phyloP scores from a whole-genome alignment of 371 early-diverging fungal species.

The Mucor racemosus region DNA sequence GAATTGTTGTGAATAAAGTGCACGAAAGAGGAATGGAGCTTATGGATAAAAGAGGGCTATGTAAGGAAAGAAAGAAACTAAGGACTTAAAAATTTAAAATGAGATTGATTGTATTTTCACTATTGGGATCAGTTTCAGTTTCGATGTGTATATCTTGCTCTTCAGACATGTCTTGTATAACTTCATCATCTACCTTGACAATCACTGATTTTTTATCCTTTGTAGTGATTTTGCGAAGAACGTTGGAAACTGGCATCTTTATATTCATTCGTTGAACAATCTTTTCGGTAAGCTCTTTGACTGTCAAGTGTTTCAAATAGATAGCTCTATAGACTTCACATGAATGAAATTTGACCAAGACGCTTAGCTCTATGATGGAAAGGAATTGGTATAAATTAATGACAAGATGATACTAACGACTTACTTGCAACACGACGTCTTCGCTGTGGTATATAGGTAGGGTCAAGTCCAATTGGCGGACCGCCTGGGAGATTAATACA shows the following conservation, averaged over 20 bases:
- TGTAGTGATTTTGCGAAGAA: constrained; percentile 17
- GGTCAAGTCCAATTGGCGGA: constrained; percentile 35
- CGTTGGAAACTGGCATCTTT: constrained; percentile 21
- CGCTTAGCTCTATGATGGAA: constrained; percentile 35
- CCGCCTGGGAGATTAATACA: constrained; percentile 1
- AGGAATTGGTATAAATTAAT: constrained; percentile 9
- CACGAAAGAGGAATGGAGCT: too few relatives aligned
- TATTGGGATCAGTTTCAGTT: constrained; percentile 40
- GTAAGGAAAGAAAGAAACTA: too few relatives aligned
- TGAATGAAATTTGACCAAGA: constrained; percentile 50
- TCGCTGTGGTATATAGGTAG: constrained; percentile 39
- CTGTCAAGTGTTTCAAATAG: constrained; percentile 58
- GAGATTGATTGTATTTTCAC: constrained; percentile 13
- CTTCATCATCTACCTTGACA: constrained; percentile 56
- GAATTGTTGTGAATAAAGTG: too few relatives aligned
- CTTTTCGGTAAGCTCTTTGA: constrained; percentile 45
- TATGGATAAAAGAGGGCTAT: too few relatives aligned
- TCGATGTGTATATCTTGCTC: constrained; percentile 59
- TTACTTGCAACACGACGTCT: constrained; percentile 41
- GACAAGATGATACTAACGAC: background rate
- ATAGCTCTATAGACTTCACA: constrained; percentile 53
- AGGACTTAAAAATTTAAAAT: constrained; percentile 13
- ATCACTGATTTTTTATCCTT: constrained; percentile 40
- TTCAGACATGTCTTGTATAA: constrained; percentile 58
- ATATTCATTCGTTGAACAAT: constrained; percentile 48